phyloP scores from a whole-genome alignment of 768 basidiomycete species.

The Dictyophora rubrovolvata region DNA sequence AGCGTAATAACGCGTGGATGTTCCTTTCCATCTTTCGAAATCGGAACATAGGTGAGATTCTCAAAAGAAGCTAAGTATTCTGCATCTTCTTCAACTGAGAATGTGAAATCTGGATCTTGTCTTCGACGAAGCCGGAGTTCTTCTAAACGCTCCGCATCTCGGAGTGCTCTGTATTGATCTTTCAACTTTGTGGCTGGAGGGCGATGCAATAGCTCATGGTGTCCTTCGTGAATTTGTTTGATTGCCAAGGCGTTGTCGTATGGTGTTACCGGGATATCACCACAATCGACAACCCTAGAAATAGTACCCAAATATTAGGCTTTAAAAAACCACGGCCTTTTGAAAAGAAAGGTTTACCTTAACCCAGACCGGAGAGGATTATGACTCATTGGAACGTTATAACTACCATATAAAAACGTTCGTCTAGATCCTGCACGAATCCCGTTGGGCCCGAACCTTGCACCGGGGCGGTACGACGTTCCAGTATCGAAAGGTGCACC shows the following conservation, averaged over 20 bases:
- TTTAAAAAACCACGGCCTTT: not conserved
- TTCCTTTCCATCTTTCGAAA: constrained; percentile 58
- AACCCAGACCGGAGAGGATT: constrained; percentile 65
- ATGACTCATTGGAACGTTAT: constrained; percentile 62
- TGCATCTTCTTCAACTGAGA: constrained; percentile 3
- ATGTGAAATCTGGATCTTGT: not conserved
- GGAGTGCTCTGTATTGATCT: constrained; percentile 4
- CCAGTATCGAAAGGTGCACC: constrained; percentile 72
- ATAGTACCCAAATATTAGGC: not conserved
- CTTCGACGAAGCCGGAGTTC: constrained; percentile 1
- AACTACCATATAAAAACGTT: constrained; percentile 65
- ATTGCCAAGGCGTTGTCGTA: constrained; percentile 70
- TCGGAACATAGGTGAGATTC: constrained; percentile 48
- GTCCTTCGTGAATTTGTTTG: constrained; percentile 63
- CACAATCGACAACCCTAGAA: constrained; percentile 53
- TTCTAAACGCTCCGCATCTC: constrained; percentile 6
- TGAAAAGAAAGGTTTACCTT: constrained; percentile 18
- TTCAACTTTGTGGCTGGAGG: constrained; percentile 45
- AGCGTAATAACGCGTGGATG: constrained; percentile 77
- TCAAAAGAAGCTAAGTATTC: constrained; percentile 27
- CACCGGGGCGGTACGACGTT: constrained; percentile 73
- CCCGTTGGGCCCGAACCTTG: constrained; percentile 77
- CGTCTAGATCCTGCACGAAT: constrained; percentile 73
- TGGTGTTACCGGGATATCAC: constrained; percentile 69
- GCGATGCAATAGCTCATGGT: constrained; percentile 60